phyloP scores from a whole-genome alignment of 1,139 yeast genomes.

The Pichiaceae sp. region DNA sequence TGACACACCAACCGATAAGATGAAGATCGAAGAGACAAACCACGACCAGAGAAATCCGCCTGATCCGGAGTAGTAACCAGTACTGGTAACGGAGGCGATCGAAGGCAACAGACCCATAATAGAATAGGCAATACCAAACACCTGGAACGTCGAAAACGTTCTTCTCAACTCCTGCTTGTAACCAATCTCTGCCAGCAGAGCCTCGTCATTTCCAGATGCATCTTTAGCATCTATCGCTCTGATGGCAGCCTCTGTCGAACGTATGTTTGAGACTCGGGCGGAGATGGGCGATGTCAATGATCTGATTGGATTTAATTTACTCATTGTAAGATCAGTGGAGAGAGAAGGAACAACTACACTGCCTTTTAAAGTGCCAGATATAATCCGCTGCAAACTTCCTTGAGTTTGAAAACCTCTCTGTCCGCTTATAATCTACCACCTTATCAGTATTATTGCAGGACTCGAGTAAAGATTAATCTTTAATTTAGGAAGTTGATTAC shows the following conservation, averaged over 20 bases:
- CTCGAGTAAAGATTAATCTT: too few species aligned
- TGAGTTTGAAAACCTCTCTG: too few species aligned
- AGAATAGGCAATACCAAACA: constrained; percentile 46
- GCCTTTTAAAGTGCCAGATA: too few species aligned
- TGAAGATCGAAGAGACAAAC: constrained; percentile 44
- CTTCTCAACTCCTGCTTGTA: constrained; percentile 43
- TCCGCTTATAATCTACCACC: too few species aligned
- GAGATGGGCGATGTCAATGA: constrained; percentile 7
- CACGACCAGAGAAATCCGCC: constrained; percentile 62
- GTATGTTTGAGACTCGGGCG: constrained; percentile 13
- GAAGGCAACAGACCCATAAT: constrained; percentile 47
- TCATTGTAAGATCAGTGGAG: too few species aligned
- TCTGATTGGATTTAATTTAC: background rate
- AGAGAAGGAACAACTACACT: too few species aligned
- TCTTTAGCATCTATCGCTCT: constrained; percentile 7
- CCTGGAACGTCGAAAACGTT: constrained; percentile 39
- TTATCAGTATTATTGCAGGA: too few species aligned
- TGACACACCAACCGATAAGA: constrained; percentile 41
- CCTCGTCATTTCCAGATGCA: constrained; percentile 1
- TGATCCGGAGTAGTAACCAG: constrained; percentile 41
- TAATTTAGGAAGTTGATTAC: too few species aligned
- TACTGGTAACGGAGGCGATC: constrained; percentile 31
- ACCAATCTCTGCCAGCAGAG: constrained; percentile 29
- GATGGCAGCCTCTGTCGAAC: constrained; percentile 13
- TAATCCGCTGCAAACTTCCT: too few species aligned